Conservation (phyloP, 2,329 filamentous ascomycete species). For the Neoscytalidium dimidiatum region DNA sequence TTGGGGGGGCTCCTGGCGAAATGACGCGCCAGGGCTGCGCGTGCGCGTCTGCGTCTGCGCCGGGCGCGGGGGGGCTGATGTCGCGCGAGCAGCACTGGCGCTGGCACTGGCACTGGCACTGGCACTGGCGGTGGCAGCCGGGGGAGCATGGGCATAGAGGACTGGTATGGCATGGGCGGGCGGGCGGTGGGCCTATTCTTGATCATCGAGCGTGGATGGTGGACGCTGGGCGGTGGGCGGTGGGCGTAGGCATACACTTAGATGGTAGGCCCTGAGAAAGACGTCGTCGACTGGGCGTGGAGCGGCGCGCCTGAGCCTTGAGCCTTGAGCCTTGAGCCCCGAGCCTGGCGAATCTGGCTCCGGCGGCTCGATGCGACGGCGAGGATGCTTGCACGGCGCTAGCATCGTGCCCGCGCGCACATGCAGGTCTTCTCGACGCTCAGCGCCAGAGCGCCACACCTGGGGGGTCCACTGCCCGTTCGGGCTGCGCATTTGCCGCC, state of each 20-base stretch:
- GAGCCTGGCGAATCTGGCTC: not conserved
- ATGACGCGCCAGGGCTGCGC: conserved; percentile 1
- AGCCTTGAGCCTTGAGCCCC: too few species aligned
- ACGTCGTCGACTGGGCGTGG: too few species aligned
- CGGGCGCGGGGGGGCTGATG: too few species aligned
- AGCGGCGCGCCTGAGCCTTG: conserved; percentile 8
- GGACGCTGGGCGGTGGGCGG: too few species aligned
- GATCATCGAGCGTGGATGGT: too few species aligned
- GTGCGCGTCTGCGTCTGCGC: not conserved
- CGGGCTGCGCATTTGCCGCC: conserved; percentile 8
- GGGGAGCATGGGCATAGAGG: too few species aligned
- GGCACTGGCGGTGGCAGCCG: not conserved
- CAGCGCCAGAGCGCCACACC: conserved; percentile 2
- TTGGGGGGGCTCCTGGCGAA: conserved; percentile 3
- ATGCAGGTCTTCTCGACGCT: conserved; percentile 2
- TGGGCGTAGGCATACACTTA: too few species aligned
- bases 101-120: too few species aligned
- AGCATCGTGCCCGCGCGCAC: conserved; percentile 3
- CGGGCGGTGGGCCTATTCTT: too few species aligned
- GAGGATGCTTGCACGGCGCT: conserved; percentile 4
- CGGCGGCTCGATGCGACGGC: conserved; percentile 1
- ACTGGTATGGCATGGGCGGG: too few species aligned
- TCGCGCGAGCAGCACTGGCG: not conserved
- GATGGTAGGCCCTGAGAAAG: too few species aligned
- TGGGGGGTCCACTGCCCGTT: not conserved